Base-by-base conservation (phyloP, 208 protist genomes). In the Leishmania tarentolae region DNA sequence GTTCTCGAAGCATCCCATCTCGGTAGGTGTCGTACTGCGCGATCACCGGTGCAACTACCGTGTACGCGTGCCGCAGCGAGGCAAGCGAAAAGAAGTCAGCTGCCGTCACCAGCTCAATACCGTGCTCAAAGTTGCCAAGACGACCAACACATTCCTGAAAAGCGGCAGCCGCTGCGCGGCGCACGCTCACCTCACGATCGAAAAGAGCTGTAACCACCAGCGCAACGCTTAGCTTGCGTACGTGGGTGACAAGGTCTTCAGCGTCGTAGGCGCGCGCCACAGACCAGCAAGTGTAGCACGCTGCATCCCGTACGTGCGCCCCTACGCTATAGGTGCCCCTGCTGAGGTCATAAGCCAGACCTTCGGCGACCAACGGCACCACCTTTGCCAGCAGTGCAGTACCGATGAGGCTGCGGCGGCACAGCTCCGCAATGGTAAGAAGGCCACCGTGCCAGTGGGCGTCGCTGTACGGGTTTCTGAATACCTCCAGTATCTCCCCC, bases 281-380 rank as follows among this genome's bases (percentile, higher is more conserved):
- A 44, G 99, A 99, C 99, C 99, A 99, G 86, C 93, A 98, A 2
- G 99, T 93, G 90, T 99, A 99, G 84, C 98, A 99, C 69, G 98
- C 98, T 37, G 99, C 97, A 89, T 99, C 99, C 42, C 99, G 92
- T 46, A 99, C 99, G 84, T 99, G 93, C 2, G 98, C 89, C 2
- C 99, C 99, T 28, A 99, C 98, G 75, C 92, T 98, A 83, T 99
- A 94, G 65, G 95, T 95, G 78, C 99, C 99, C 77, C 94, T 95
- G 75, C 83, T 91, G n/a, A 98, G 86, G 81, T 99, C 99, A 85
- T 98, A 99, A 19, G 71, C 75, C 1, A 99, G 88, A 6, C 98
- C 94, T 50, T 89, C 78, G 17, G 91, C 81, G 13, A 99, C 83
- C 17, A 94, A 19, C 8, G 84, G 88, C 28, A 99, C 86, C 13